Conservation (phyloP, 768 basidiomycete genomes). For the Leccinum longicurvipes region DNA sequence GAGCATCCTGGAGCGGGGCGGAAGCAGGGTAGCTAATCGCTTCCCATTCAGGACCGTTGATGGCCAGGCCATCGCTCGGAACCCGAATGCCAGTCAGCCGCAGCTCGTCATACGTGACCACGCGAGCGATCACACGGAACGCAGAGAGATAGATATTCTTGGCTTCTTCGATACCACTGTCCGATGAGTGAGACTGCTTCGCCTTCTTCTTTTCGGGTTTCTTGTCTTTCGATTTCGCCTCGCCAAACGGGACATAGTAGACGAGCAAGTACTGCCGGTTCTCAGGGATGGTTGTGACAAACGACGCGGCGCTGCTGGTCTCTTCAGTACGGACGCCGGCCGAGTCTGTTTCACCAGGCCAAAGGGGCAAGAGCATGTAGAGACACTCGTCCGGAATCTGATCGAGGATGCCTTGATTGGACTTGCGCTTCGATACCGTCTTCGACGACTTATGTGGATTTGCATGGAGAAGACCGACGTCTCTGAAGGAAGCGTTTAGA, state of each 20-base stretch:
- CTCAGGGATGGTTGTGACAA: slow-evolving; percentile 39
- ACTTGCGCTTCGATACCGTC: slow-evolving; percentile 16
- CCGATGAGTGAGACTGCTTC: slow-evolving; percentile 28
- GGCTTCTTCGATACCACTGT: slow-evolving; percentile 33
- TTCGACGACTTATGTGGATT: slow-evolving; percentile 34
- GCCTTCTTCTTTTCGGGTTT: slow-evolving; percentile 32
- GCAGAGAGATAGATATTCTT: slow-evolving; percentile 52
- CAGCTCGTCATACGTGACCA: slow-evolving; percentile 70
- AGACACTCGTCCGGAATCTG: slow-evolving; percentile 65
- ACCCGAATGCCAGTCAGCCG: slow-evolving; percentile 70
- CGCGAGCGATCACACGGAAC: slow-evolving; percentile 73
- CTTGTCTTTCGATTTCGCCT: slow-evolving; percentile 11
- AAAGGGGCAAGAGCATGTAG: slow-evolving; percentile 84
- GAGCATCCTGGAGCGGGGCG: slow-evolving; percentile 32
- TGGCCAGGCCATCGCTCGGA: slow-evolving; percentile 65
- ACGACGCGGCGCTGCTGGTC: slow-evolving; percentile 29
- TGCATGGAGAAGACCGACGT: slow-evolving; percentile 72
- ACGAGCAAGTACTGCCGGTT: slow-evolving; percentile 73
- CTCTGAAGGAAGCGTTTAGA: slow-evolving; percentile 73
- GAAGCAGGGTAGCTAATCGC: slow-evolving; percentile 36
- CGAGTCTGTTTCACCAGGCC: slow-evolving; percentile 72
- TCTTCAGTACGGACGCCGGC: slow-evolving; percentile 23
- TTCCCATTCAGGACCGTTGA: slow-evolving; percentile 59
- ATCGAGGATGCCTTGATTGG: slow-evolving; percentile 46
- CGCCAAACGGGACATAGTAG: slow-evolving; percentile 65